Evolutionary conservation across 2,329 filamentous ascomycete genomes (phyloP).

Genomic region (Penicillium thymicola): DNA sequence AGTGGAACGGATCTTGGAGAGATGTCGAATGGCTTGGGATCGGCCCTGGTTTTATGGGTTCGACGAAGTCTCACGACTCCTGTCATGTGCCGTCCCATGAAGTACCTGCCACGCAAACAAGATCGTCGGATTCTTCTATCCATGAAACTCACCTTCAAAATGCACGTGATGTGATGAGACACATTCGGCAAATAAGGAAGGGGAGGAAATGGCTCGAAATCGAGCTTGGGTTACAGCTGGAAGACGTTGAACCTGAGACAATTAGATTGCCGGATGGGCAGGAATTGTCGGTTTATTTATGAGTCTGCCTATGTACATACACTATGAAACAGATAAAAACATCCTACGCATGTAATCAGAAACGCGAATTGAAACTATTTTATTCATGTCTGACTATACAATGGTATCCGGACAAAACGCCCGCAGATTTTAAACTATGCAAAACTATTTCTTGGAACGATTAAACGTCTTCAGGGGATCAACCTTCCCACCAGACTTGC

Average conservation of each 20-base stretch:
- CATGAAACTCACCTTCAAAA: constrained; percentile 15
- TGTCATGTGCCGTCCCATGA: neutral
- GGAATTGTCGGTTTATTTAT: constrained; percentile 10
- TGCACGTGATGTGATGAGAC: constrained; percentile 31
- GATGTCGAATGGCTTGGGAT: constrained; percentile 44
- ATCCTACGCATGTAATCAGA: neutral
- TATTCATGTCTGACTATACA: constrained; percentile 12
- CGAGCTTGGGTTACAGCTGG: constrained; percentile 23
- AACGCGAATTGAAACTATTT: constrained; percentile 15
- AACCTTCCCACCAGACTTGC: constrained; percentile 55
- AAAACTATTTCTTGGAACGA: constrained; percentile 41
- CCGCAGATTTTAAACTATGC: constrained; percentile 7
- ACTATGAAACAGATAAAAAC: neutral
- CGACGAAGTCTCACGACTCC: constrained; percentile 7
- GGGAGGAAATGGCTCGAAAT: constrained; percentile 41
- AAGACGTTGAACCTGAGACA: constrained; percentile 19
- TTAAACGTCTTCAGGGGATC: constrained; percentile 92
- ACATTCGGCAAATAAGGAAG: constrained; percentile 31
- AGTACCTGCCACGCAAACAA: neutral
- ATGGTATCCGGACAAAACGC: constrained; percentile 12
- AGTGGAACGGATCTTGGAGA: constrained; percentile 48
- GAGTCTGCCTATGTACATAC: neutral
- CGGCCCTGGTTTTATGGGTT: constrained; percentile 39
- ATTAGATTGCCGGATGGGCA: constrained; percentile 18
- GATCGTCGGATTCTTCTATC: neutral